Conservation (phyloP, 768 basidiomycete genomes). For the Phallus indusiatus region DNA sequence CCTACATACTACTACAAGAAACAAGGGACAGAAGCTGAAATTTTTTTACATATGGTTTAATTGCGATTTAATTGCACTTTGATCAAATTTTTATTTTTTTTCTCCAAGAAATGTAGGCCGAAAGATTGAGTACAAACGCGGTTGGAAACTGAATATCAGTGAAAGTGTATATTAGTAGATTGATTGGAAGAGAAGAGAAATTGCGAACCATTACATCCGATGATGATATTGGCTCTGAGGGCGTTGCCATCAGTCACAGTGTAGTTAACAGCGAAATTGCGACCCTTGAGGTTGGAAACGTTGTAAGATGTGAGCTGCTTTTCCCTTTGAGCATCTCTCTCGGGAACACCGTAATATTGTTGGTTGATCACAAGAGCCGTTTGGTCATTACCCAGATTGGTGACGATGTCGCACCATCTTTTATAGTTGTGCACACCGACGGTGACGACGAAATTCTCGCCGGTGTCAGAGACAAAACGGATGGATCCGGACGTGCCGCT, state of each 20-base stretch:
- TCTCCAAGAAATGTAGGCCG: too few relatives aligned
- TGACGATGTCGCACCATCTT: conserved; percentile 29
- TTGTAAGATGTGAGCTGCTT: conserved; percentile 6
- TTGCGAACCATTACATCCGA: too few relatives aligned
- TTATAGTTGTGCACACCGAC: conserved; percentile 17
- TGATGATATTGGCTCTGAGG: conserved; percentile 7
- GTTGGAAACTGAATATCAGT: too few relatives aligned
- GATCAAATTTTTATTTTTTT: too few relatives aligned
- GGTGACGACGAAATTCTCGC: conserved; percentile 25
- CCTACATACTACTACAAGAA: too few relatives aligned
- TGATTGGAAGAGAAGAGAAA: too few relatives aligned
- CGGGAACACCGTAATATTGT: conserved; percentile 21
- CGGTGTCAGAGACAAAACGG: conserved; percentile 21
- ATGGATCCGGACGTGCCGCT: conserved; percentile 33
- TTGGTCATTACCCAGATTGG: conserved; percentile 18
- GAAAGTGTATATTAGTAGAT: too few relatives aligned
- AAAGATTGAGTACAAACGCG: too few relatives aligned
- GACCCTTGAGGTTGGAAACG: conserved; percentile 7
- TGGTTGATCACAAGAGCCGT: conserved; percentile 21
- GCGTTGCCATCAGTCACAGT: conserved; percentile 11
- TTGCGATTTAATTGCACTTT: too few relatives aligned
- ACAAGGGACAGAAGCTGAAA: too few relatives aligned
- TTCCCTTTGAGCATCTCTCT: conserved; percentile 5
- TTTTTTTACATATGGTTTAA: too few relatives aligned
- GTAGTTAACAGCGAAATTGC: conserved; percentile 7